These are phyloP conservation scores for Ustilago sp. DNA, from an alignment of 1,284 basidiomycete species.

Conservation along the genomic window DNA sequence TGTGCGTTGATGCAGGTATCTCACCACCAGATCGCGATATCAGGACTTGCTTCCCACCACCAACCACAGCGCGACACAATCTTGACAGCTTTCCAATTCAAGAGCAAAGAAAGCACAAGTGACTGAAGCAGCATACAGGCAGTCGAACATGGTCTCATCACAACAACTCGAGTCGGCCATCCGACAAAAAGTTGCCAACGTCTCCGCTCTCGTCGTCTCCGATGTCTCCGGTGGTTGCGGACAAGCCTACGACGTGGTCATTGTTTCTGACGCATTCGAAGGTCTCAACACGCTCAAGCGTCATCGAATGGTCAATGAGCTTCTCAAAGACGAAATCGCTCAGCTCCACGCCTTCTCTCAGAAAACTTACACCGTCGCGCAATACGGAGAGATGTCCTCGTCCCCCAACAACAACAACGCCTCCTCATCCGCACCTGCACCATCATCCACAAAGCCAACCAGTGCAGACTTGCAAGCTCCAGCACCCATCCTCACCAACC, in stretches of 20 bases:
- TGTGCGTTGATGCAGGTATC: neutral
- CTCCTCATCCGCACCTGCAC: constrained; percentile 11
- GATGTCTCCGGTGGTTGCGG: constrained; percentile 69
- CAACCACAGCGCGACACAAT: too few species aligned
- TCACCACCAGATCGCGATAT: neutral
- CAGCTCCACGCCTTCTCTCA: constrained; percentile 71
- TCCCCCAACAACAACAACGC: neutral
- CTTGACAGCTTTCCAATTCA: too few species aligned
- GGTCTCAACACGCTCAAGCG: constrained; percentile 66
- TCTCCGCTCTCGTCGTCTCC: constrained; percentile 64
- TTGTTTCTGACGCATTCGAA: constrained; percentile 64
- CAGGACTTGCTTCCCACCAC: too few species aligned
- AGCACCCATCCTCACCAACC: constrained; percentile 30
- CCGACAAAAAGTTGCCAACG: constrained; percentile 58
- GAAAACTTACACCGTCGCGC: constrained; percentile 65
- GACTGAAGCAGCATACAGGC: neutral
- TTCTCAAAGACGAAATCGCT: constrained; percentile 71
- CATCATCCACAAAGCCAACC: constrained; percentile 18
- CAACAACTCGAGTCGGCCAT: constrained; percentile 67
- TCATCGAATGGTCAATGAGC: constrained; percentile 70
- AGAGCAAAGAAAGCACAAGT: neutral
- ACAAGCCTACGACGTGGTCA: constrained; percentile 68
- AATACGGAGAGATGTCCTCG: constrained; percentile 46
- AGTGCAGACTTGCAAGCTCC: constrained; percentile 34
- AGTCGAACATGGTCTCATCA: constrained; percentile 59